Conservation (phyloP, 2,329 filamentous ascomycete genomes). For the Epichloe sylvatica region DNA sequence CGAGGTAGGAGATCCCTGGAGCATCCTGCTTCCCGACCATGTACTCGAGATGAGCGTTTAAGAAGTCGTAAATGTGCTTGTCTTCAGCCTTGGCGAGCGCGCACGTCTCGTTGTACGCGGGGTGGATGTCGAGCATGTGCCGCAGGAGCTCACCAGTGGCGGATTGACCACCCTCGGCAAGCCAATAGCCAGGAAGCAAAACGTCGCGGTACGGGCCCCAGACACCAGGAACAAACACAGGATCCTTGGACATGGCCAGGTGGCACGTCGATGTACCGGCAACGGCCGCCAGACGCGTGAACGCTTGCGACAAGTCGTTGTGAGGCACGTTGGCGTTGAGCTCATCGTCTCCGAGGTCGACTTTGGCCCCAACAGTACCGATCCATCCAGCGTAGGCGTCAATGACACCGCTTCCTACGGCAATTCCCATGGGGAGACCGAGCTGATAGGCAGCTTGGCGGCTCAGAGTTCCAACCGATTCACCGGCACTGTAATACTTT, state of each 20-base stretch:
- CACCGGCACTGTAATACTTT: constrained; percentile 78
- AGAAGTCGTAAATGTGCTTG: constrained; percentile 85
- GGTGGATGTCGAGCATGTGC: constrained; percentile 89
- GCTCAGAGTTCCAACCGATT: constrained; percentile 73
- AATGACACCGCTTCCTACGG: constrained; percentile 91
- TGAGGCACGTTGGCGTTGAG: constrained; percentile 54
- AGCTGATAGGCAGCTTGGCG: constrained; percentile 72
- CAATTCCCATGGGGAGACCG: constrained; percentile 73
- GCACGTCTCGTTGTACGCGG: constrained; percentile 68
- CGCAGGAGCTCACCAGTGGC: constrained; percentile 90
- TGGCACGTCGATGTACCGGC: constrained; percentile 97
- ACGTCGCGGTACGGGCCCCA: constrained; percentile 97
- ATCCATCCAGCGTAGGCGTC: constrained; percentile 99
- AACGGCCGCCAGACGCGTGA: constrained; percentile 82
- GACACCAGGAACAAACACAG: constrained; percentile 87
- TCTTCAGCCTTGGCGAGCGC: constrained; percentile 70
- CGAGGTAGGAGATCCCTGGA: constrained; percentile 71
- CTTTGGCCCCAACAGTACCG: constrained; percentile 94
- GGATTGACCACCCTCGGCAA: constrained; percentile 93
- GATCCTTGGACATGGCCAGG: constrained; percentile 83
- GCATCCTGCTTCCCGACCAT: constrained; percentile 55
- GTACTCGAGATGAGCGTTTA: constrained; percentile 74
- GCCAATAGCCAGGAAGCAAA: constrained; percentile 82
- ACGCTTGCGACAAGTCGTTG: constrained; percentile 85
- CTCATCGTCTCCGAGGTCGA: constrained; percentile 54